Base-by-base conservation (phyloP, 345 rosid species). In the Fremontodendron californicum region DNA sequence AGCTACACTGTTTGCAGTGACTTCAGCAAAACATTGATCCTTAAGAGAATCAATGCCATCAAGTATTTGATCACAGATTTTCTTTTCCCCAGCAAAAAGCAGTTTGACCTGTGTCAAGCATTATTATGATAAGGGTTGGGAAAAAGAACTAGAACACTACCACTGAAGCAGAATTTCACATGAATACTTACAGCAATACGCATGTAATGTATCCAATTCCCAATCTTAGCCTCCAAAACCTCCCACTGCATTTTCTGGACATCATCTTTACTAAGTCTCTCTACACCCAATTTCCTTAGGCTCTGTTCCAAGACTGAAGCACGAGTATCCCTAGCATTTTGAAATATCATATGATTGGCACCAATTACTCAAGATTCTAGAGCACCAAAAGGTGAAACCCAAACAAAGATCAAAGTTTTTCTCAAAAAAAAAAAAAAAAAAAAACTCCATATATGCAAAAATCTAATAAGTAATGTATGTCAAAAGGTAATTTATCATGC, bases 161-260 rank as follows among this genome's bases (percentile, higher is more conserved):
- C 74, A 71, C 4, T 16, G 19, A 65, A 52, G 51, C 42, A 45
- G 54, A 80, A 71, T 52, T 63, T 81, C 48, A 21, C 2, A 48
- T 15, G 75, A 80, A 81, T 78, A 40, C 88, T 77, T 84, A 96
- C 99, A 25, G 98, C 88, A 81, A 96, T 92, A 62, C 98, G 87
- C 99, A 96, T 93, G 80, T 89, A 90, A 84, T 92, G 98, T 78
- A 93, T 93, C 99, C 99, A 95, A 61, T 92, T 93, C 81, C 94
- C 98, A 66, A 96, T 96, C 85, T 96, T 96, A 31, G 98, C 94
- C 84, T 96, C 98, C 83, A 96, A 84, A 79, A 91, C 97, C 77
- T 96, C 98, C 99, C 99, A 94, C 52, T 89, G 99, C 99, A 96
- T 90, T 88, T 83, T 96, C 86, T 96, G 99, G 65, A 93, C 97